Evolutionary conservation across 768 basidiomycete genomes (phyloP), one percentile per base, ranked within the genome.

Genomic region (Mycena filopes): DNA sequence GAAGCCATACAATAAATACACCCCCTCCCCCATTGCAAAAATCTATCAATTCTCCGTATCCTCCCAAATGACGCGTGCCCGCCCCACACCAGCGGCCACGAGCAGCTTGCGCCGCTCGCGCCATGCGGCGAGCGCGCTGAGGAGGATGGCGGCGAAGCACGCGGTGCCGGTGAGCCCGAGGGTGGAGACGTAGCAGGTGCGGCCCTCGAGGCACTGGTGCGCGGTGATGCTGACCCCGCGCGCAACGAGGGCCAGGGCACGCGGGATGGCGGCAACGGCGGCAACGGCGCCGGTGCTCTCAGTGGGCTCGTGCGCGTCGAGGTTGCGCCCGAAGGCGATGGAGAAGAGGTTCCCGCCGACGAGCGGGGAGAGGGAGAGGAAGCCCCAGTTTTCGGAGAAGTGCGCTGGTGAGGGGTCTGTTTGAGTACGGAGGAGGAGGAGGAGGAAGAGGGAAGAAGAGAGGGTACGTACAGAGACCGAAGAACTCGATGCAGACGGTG

Each of bases 301-400:
- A 26, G 50, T 56, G 16, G 67, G 47, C 41, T 73, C 82, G 69
- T 92, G 88, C 11, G 87, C 78, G 65, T 92, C 91, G 61, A 90
- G 82, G n/a, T 90, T 86, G 48, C 79, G 79, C 10, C 90, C 91
- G 69, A 91, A 91, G 45, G 87, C 80, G 58, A 92, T 73, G 28
- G 90, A 91, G 74, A 89, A 87, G 23, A 90, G 45, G 75, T 91
- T 92, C 0, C 87, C 87, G 21, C 88, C 89, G 7, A 85, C 8
- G 36, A 89, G 69, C 2, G 91, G 89, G 13, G 87, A 81, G 36
- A 92, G 76, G 29, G 84, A 83, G 55, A 87, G 79, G 68, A 79
- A 87, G 25, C 90, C 89, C 86, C 86, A 89, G 73, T 91, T 91
- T 79, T 90, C 85, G 20, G 83, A 86, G 62, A 87, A 86, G 73